Percentiles rank a stretch among this genome's conserved stretches.
These are phyloP conservation scores for Pisolithus orientalis DNA, from an alignment of 768 basidiomycete genomes.

Conservation along the genomic window DNA sequence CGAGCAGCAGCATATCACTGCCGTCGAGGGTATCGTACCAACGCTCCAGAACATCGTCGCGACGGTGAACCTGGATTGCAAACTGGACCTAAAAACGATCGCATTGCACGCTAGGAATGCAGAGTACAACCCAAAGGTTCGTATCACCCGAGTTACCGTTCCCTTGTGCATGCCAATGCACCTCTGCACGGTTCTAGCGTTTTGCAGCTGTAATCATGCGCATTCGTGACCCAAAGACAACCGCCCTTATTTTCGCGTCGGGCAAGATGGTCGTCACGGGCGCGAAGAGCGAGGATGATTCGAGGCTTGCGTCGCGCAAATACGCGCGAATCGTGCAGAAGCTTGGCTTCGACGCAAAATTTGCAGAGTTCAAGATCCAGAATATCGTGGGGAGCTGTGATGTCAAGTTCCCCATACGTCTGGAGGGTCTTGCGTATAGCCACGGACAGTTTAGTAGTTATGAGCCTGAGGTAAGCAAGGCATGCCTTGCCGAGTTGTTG, in stretches of 20 bases:
- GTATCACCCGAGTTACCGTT: constrained; percentile 38
- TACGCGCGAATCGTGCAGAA: constrained; percentile 99
- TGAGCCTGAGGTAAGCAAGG: constrained; percentile 80
- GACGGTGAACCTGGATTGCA: constrained; percentile 95
- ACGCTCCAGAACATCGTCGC: constrained; percentile 99
- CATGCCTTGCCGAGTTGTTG: constrained; percentile 1
- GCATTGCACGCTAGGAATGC: constrained; percentile 97
- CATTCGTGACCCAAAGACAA: constrained; percentile 99
- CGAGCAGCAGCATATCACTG: constrained; percentile 92
- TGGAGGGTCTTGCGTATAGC: constrained; percentile 95
- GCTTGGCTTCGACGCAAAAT: constrained; percentile 98
- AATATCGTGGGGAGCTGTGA: constrained; percentile 98
- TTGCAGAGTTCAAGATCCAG: constrained; percentile 99
- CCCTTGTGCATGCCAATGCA: constrained; percentile 54
- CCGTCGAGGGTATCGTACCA: constrained; percentile 97
- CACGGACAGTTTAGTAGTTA: constrained; percentile 98
- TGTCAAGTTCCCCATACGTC: constrained; percentile 96
- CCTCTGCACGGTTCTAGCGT: constrained; percentile 70
- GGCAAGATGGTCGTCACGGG: constrained; percentile 99
- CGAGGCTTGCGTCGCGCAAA: constrained; percentile 92
- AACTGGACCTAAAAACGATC: constrained; percentile 96
- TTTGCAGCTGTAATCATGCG: constrained; percentile 99
- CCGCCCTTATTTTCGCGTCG: constrained; percentile 97
- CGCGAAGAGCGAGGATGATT: constrained; percentile 98
- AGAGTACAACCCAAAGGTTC: constrained; percentile 99